Evolutionary conservation across 768 basidiomycete genomes (phyloP), one percentile per base, ranked within the genome.

Genomic region (Paxillus involutus): DNA sequence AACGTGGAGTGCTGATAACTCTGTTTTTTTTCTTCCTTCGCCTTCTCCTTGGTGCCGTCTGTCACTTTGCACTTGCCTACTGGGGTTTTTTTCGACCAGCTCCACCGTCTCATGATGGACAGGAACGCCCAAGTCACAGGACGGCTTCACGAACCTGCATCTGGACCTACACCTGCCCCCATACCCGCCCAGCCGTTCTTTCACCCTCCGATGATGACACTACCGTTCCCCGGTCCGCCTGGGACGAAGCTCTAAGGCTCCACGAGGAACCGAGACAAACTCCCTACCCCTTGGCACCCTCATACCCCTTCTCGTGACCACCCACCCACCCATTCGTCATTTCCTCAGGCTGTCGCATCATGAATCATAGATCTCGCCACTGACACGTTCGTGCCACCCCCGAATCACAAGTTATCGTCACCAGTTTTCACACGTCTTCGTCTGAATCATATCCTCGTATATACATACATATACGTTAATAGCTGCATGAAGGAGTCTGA

Each of bases 61-160:
- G 33, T 59, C 52, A 12, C 35, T 50, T 56, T 46, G 40, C 52
- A 4, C 47, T 33, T 48, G 59, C 53, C 60, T 48, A 60, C 53
- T 46, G 21, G 30, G 42, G 60, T 52, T 58, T 58, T 53, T 56
- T 46, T 57, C 50, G 47, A 32, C 36, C 62, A 85, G 82, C 67
- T 85, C 49, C 88, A 89, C 62, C 77, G 80, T 44, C 80, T 90
- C 56, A 85, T 90, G 85, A 83, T 88, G 84, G 86, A 89, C 40
- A 77, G 85, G 54, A 88, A 85, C 69, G 80, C 80, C 14, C 80
- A 80, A 58, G 71, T 80, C 47, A 81, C 78, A 26, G 80, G 80
- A 45, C 72, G 80, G 33, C 61, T 68, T 36, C 61, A 62, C n/a
- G 72, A 71, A 37, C 43, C 51, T 19, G 53, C 56, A 26, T 49